Base-by-base conservation (phyloP, 495 filamentous ascomycete species). In the Lophiotrema nucula region DNA sequence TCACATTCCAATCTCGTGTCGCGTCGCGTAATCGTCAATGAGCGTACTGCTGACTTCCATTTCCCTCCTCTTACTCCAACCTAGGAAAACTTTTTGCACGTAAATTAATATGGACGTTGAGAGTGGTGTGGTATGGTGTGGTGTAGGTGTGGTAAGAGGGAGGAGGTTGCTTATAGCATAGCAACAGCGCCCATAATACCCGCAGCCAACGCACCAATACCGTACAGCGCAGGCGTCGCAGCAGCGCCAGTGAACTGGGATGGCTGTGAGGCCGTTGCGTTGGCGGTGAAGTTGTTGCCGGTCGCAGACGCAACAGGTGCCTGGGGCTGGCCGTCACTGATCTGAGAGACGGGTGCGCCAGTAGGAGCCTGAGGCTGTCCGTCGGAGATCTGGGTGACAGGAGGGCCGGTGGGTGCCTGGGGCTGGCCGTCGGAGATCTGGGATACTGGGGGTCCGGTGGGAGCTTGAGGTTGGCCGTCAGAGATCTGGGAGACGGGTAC, bases 231-330 rank as follows among this genome's bases (percentile, higher is more conserved):
- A 11, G 41, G 27, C 5, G 47, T 49, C 8, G 54, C 5, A 3
- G 60, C 60, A 11, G 60, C 60, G 25, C 60, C 60, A 21, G 53
- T 53, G 42, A 48, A 64, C 33, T 58, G 19, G 27, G 60, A 12
- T 2, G 46, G 37, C 16, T 22, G 11, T 4, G 49, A 10, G 2
- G 49, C 18, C 6, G 56, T 45, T 0, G 43, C 3, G 43, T 37
- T 16, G 10, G 31, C 21, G 41, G 13, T 26, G 11, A 42, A 38
- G 31, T 18, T 25, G 49, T 46, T 48, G 28, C 39, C 48, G 19
- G 44, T 41, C 3, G 19, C 15, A 35, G 50, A 49, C n/a, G 58
- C 16, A 11, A 38, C 43, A 6, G 60, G 54, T 11, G 42, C 56
- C 49, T 64, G 60, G 26, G 56, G 28, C 39, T 56, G 53, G 25